Percentiles rank a stretch among this genome's conserved stretches.
Conservation (phyloP, 176 grass and related monocot genomes). For the Pontederia paniculata region DNA sequence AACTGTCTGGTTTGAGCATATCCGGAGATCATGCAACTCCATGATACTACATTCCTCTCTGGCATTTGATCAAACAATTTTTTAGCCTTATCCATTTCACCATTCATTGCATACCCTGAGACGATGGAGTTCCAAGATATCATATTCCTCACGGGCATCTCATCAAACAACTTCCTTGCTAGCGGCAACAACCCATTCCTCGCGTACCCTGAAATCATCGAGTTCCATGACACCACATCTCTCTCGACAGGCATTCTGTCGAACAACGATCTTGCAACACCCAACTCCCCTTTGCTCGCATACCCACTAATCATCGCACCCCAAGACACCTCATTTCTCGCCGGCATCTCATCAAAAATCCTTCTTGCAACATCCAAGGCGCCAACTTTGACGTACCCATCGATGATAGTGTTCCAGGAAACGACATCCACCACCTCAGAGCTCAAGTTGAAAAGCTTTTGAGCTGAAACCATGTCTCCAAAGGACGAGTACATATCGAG, state of each 20-base stretch:
- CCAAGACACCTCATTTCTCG: slow-evolving; percentile 53
- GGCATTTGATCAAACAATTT: slow-evolving; percentile 47
- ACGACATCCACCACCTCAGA: slow-evolving; percentile 36
- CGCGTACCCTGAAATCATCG: slow-evolving; percentile 41
- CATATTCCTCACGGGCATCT: slow-evolving; percentile 44
- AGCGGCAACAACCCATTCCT: slow-evolving; percentile 39
- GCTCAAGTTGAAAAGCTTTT: slow-evolving; percentile 34
- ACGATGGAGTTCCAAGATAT: slow-evolving; percentile 65
- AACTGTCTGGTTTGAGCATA: slow-evolving; percentile 35
- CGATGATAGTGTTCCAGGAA: slow-evolving; percentile 58
- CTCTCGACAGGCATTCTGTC: slow-evolving; percentile 44
- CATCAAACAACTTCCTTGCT: slow-evolving; percentile 64
- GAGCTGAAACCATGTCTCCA: slow-evolving; percentile 31
- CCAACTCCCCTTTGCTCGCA: slow-evolving; percentile 29
- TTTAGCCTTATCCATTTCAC: slow-evolving; percentile 28
- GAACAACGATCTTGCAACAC: slow-evolving; percentile 46
- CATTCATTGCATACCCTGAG: slow-evolving; percentile 35
- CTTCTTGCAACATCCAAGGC: slow-evolving; percentile 24
- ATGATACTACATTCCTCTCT: slow-evolving; percentile 44
- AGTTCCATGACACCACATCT: slow-evolving; percentile 57
- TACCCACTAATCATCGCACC: slow-evolving; percentile 53
- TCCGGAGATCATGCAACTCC: slow-evolving; percentile 65
- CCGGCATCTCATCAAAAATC: slow-evolving; percentile 46
- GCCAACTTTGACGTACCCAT: slow-evolving; percentile 37
- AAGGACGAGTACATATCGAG: slow-evolving; percentile 53